phyloP scores from a whole-genome alignment of 331 rosid species.

The Spiraea crenata region DNA sequence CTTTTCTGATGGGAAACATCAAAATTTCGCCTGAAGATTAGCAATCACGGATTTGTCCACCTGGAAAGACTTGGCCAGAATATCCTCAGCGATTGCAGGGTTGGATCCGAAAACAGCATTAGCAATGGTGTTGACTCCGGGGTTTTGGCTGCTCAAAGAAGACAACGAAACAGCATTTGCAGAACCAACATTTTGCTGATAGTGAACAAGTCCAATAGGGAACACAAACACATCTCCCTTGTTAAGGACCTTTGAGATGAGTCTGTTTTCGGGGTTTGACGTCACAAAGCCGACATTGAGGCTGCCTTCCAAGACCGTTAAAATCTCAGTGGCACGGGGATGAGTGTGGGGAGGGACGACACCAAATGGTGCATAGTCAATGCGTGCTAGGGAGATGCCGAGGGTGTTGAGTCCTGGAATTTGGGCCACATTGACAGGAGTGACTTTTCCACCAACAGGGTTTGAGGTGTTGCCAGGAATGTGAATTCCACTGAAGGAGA shows the following conservation, averaged over 20 bases:
- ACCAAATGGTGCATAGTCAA: slow-evolving; percentile 35
- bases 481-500: slow-evolving; percentile 34
- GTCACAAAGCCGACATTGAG: slow-evolving; percentile 42
- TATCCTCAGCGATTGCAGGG: slow-evolving; percentile 22
- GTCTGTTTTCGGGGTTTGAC: slow-evolving; percentile 41
- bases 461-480: slow-evolving; percentile 30
- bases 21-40: slow-evolving; percentile 25
- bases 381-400: slow-evolving; percentile 37
- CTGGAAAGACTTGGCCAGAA: slow-evolving; percentile 33
- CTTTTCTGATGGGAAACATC: background rate
- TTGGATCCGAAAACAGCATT: slow-evolving; percentile 34
- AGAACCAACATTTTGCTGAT: slow-evolving; percentile 31
- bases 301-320: slow-evolving; percentile 36
- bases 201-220: slow-evolving; percentile 39
- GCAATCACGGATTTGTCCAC: slow-evolving; percentile 17
- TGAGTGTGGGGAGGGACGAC: slow-evolving; percentile 37
- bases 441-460: slow-evolving; percentile 28
- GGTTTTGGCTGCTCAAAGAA: slow-evolving; percentile 41
- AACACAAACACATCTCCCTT: slow-evolving; percentile 45
- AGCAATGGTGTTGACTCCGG: slow-evolving; percentile 35
- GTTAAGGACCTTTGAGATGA: slow-evolving; percentile 33
- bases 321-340: slow-evolving; percentile 38
- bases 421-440: slow-evolving; percentile 32
- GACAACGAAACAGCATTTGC: slow-evolving; percentile 32
- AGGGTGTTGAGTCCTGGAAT: slow-evolving; percentile 46